Evolutionary conservation across 2,329 filamentous ascomycete genomes (phyloP), one percentile per base, ranked within the genome.

Genomic region (Xylariomycetidae sp.): DNA sequence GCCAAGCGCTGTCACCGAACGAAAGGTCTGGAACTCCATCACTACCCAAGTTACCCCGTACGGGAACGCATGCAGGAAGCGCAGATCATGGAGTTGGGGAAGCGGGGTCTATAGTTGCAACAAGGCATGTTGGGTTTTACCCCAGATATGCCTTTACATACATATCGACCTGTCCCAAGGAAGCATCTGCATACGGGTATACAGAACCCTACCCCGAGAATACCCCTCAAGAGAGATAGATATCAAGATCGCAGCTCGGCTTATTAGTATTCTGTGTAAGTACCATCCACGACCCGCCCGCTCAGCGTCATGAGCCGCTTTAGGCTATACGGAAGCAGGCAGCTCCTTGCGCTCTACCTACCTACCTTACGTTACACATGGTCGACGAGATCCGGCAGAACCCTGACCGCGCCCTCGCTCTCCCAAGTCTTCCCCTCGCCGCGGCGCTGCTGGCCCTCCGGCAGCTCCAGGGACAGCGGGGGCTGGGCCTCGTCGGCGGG

Each of bases 401-500:
- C 53, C 49, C 52, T 59, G 6, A 46, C 33, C 24, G 58, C 53
- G 14, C 57, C 57, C 38, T 58, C 55, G 22, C 36, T 48, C 23
- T 38, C 34, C 34, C 43, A 53, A 4, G 44, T 37, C 10, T 43
- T 46, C 43, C 49, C 53, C 28, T 52, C 59, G 10, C 59, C 59
- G n/a, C 48, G 42, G 34, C 59, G 48, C 28, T 31, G 50, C 50
- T 59, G 58, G 0, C 57, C 59, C 28, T 56, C 52, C 9, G 59
- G 59, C 47, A 63, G 38, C 31, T 50, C 50, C 34, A 72, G 42
- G 24, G 59, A 62, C 43, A 73, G 48, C 9, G 65, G 53, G 29
- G 60, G 62, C 18, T 62, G 56, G 18, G 60, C 59, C 2, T 57
- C 61, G 18, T 50, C 54, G 3, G 60, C 53, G 32, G 63, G 60